phyloP scores from a whole-genome alignment of 305 asterid genomes.

The Solanum hybrid region DNA sequence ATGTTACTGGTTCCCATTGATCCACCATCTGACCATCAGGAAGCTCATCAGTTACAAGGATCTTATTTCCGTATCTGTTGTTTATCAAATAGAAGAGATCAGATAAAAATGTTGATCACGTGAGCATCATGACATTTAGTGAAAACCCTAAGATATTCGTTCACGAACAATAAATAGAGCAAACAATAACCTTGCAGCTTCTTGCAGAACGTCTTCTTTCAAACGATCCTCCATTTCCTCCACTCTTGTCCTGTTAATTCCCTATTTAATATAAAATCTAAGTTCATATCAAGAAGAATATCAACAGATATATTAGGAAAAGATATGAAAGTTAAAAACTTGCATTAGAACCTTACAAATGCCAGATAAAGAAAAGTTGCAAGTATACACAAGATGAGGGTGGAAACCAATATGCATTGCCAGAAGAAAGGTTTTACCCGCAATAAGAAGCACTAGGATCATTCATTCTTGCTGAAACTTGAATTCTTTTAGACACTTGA shows the following conservation, averaged over 20 bases:
- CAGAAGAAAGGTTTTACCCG: neutral
- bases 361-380: neutral
- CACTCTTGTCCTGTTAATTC: slow-evolving; percentile 94
- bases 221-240: slow-evolving; percentile 99
- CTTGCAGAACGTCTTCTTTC: slow-evolving; percentile 84
- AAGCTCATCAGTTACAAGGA: slow-evolving; percentile 97
- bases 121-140: slow-evolving; percentile 12
- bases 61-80: slow-evolving; percentile 90
- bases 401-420: neutral
- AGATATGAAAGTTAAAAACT: neutral
- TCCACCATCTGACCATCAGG: slow-evolving; percentile 99
- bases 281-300: slow-evolving; percentile 15
- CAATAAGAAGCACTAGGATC: slow-evolving; percentile 1
- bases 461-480: neutral
- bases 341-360: neutral
- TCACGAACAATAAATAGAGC: neutral
- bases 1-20: slow-evolving; percentile 95
- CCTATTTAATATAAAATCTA: slow-evolving; percentile 67
- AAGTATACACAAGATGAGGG: neutral
- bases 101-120: slow-evolving; percentile 14
- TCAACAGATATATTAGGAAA: slow-evolving; percentile 2
- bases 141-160: neutral
- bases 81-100: slow-evolving; percentile 18
- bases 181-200: slow-evolving; percentile 69
- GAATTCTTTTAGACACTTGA: neutral